These are phyloP conservation scores for Dendrobium chrysotoxum DNA, from an alignment of 106 monocot genomes.

Conservation along the genomic window DNA sequence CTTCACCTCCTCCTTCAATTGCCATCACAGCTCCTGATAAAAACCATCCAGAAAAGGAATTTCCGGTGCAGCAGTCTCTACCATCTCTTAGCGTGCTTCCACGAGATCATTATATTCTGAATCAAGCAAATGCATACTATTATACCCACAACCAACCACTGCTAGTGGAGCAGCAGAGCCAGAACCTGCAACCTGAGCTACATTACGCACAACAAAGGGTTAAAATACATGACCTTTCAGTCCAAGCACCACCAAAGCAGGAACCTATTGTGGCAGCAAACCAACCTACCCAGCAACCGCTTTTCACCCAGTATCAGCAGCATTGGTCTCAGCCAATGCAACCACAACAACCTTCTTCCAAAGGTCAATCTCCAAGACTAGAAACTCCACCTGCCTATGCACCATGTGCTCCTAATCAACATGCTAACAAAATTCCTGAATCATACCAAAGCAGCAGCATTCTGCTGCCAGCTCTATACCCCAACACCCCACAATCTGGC, in stretches of 20 bases:
- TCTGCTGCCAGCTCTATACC: neutral
- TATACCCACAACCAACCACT: conserved; percentile 13
- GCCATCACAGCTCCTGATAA: conserved; percentile 15
- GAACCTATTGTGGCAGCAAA: conserved; percentile 1
- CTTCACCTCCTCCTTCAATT: neutral
- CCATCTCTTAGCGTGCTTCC: conserved; percentile 21
- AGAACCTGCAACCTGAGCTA: conserved; percentile 33
- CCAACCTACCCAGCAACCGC: conserved; percentile 29
- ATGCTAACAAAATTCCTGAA: conserved; percentile 12
- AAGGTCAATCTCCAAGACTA: conserved; percentile 6
- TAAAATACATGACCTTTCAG: conserved; percentile 1
- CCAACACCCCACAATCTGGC: neutral
- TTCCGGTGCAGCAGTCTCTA: neutral
- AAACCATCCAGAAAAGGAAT: conserved; percentile 13
- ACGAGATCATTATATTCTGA: conserved; percentile 23
- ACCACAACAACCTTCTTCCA: conserved; percentile 15
- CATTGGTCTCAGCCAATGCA: conserved; percentile 13
- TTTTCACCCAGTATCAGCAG: conserved; percentile 7
- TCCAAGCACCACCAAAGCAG: conserved; percentile 22
- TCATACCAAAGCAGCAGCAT: neutral
- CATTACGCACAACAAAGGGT: conserved; percentile 36
- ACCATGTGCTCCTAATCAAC: conserved; percentile 10
- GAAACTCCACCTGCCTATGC: conserved; percentile 23
- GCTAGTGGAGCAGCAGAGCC: conserved; percentile 1
- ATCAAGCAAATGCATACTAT: conserved; percentile 35